Conservation (phyloP, 306 rosid genomes). For the Crataegus laevigata region DNA sequence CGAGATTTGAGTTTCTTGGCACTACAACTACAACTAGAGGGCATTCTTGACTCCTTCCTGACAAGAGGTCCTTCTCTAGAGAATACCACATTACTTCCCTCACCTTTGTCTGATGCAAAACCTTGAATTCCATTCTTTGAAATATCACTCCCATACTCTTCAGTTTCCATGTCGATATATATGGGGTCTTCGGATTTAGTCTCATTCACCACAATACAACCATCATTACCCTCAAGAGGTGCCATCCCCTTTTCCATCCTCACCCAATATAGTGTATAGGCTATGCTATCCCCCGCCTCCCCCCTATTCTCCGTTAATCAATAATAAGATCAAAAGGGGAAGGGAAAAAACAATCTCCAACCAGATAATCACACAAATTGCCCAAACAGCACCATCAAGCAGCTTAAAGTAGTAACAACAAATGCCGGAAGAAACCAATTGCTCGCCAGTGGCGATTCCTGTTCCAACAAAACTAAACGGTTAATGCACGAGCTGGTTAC, state of each 20-base stretch:
- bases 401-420: not conserved
- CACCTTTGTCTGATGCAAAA: conserved; percentile 45
- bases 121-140: conserved; percentile 32
- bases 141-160: conserved; percentile 27
- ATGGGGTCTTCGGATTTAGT: conserved; percentile 16
- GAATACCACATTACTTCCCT: conserved; percentile 50
- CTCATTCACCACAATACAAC: conserved; percentile 12
- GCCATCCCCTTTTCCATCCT: conserved; percentile 26
- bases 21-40: conserved; percentile 33
- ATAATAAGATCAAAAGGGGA: not conserved
- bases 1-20: conserved; percentile 47
- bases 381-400: conserved; percentile 10
- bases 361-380: conserved; percentile 3
- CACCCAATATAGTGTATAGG: not conserved
- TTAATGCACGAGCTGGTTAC: conserved; percentile 6
- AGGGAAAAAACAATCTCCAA: not conserved
- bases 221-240: conserved; percentile 21
- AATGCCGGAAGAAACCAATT: not conserved
- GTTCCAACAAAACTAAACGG: conserved; percentile 14
- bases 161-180: conserved; percentile 37
- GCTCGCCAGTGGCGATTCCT: conserved; percentile 3
- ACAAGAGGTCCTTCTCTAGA: conserved; percentile 46
- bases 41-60: conserved; percentile 35
- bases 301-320: not conserved
- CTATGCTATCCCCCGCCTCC: not conserved